Conservation (phyloP, 192 early-diverging fungal species). For the Coemansia sp. region DNA sequence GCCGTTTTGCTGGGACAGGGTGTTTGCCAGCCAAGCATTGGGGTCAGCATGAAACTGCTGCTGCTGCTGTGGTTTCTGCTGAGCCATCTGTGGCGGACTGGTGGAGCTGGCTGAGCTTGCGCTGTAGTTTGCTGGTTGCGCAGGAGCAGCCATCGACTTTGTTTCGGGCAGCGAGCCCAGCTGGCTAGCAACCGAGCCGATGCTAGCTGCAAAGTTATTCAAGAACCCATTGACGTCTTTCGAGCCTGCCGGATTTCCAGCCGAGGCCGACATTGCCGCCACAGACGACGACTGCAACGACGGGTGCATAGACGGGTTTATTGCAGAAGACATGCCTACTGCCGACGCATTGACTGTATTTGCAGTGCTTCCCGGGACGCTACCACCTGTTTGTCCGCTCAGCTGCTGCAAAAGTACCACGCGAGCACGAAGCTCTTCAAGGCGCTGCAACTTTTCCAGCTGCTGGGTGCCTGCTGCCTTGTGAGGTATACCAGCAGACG, state of each 20-base stretch:
- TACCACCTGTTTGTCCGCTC: conserved; percentile 5
- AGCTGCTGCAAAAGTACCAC: conserved; percentile 48
- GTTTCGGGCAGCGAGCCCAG: conserved; percentile 19
- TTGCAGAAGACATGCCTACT: not conserved
- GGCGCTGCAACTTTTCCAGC: conserved; percentile 40
- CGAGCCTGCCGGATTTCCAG: not conserved
- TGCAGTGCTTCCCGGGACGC: not conserved
- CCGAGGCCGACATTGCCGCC: not conserved
- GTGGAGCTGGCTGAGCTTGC: not conserved
- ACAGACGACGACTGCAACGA: not conserved
- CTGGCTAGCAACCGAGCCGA: conserved; percentile 46
- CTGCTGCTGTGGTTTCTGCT: conserved; percentile 15
- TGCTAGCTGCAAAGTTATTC: conserved; percentile 48
- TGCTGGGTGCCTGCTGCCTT: conserved; percentile 23
- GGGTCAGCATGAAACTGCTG: not conserved
- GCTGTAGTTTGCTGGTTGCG: not conserved
- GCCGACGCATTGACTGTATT: not conserved
- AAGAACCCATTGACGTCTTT: conserved; percentile 46
- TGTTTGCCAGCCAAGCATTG: not conserved
- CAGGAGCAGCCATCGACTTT: not conserved
- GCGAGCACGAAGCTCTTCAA: conserved; percentile 45
- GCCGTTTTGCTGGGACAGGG: conserved; percentile 3
- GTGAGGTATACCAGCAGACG: not conserved
- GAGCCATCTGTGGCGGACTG: too few species aligned
- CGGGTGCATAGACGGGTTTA: not conserved